Conservation (phyloP, 129 eudicot species). For the Flaveria robusta region DNA sequence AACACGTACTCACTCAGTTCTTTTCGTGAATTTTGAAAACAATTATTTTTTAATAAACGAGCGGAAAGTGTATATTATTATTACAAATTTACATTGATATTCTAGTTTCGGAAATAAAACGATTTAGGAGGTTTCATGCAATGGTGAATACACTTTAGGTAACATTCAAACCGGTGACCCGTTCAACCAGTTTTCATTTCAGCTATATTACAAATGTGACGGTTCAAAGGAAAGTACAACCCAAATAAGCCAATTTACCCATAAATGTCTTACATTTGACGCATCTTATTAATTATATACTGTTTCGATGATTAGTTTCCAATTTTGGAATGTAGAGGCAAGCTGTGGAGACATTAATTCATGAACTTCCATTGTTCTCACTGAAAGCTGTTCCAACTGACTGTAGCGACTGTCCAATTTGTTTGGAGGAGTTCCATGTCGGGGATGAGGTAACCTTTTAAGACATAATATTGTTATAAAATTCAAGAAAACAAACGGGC, state of each 20-base stretch:
- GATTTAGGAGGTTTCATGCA: slow-evolving; percentile 8
- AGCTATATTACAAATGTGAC: not conserved
- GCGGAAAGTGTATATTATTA: not conserved
- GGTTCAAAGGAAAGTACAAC: not conserved
- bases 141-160: not conserved
- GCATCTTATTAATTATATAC: not conserved
- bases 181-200: not conserved
- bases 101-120: not conserved
- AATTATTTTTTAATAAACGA: not conserved
- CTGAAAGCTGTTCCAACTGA: slow-evolving; percentile 97
- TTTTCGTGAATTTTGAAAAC: not conserved
- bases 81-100: not conserved
- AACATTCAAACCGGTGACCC: not conserved
- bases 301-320: not conserved
- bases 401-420: slow-evolving; percentile 97
- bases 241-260: too few relatives aligned
- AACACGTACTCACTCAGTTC: not conserved
- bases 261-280: not conserved
- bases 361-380: slow-evolving; percentile 82
- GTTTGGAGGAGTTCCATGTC: slow-evolving; percentile 91
- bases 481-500: not conserved
- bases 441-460: slow-evolving; percentile 76
- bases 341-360: slow-evolving; percentile 85
- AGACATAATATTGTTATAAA: not conserved
- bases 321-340: slow-evolving; percentile 61